Evolutionary conservation across 2,329 filamentous ascomycete genomes (phyloP).

Genomic region (Colletotrichum cereale): DNA sequence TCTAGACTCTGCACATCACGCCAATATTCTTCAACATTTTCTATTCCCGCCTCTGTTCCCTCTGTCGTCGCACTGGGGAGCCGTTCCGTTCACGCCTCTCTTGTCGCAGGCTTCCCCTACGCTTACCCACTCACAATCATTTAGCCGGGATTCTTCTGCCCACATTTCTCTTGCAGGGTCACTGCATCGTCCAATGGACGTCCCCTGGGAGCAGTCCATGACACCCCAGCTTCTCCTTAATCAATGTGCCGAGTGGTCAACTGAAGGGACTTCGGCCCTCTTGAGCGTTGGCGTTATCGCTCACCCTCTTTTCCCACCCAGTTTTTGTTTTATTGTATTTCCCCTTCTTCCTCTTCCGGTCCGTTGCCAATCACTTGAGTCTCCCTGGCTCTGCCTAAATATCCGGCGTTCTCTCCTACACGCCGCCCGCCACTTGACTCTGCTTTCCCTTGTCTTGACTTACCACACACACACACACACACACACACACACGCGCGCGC

Average conservation of each 20-base stretch:
- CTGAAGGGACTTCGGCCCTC: slow-evolving; percentile 28
- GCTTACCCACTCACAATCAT: slow-evolving; percentile 33
- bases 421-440: slow-evolving; percentile 23
- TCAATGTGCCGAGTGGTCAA: slow-evolving; percentile 41
- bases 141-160: slow-evolving; percentile 35
- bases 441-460: slow-evolving; percentile 30
- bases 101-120: slow-evolving; percentile 21
- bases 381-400: slow-evolving; percentile 40
- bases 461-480: neutral
- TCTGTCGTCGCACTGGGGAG: slow-evolving; percentile 24
- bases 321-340: slow-evolving; percentile 7
- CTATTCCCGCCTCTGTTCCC: slow-evolving; percentile 21
- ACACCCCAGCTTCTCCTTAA: slow-evolving; percentile 43
- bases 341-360: slow-evolving; percentile 13
- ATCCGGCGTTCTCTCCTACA: slow-evolving; percentile 36
- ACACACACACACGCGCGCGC: neutral
- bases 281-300: slow-evolving; percentile 35
- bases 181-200: slow-evolving; percentile 35
- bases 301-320: slow-evolving; percentile 9
- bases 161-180: slow-evolving; percentile 30
- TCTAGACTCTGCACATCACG: slow-evolving; percentile 33
- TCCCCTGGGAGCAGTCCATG: slow-evolving; percentile 35
- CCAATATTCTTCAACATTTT: slow-evolving; percentile 27
- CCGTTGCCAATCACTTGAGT: slow-evolving; percentile 39
- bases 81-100: slow-evolving; percentile 37